Conservation (phyloP, 148 eudicot genomes). For the Rhododendron griersonianum region DNA sequence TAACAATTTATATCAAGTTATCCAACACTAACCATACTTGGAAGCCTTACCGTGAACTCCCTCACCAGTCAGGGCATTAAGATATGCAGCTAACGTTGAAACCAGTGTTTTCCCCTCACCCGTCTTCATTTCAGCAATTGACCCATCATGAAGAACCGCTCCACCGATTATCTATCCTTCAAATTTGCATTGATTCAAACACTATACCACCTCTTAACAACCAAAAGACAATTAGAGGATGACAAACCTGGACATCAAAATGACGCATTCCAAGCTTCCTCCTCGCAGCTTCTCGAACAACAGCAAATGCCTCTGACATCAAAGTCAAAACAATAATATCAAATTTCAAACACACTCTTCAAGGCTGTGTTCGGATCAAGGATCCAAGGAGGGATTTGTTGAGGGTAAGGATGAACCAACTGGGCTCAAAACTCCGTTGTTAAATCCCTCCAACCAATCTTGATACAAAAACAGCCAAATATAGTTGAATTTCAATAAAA, state of each 20-base stretch:
- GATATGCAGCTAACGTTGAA: constrained; percentile 97
- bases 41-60: constrained; percentile 88
- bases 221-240: background rate
- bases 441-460: background rate
- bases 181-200: constrained; percentile 9
- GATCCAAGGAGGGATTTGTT: background rate
- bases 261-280: constrained; percentile 99
- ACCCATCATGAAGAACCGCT: constrained; percentile 96
- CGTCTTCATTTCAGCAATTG: constrained; percentile 99
- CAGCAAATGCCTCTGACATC: constrained; percentile 91
- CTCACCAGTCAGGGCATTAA: constrained; percentile 91
- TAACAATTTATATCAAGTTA: background rate
- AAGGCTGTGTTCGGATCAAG: background rate
- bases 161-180: constrained; percentile 82
- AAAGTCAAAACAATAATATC: background rate
- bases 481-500: constrained; percentile 1
- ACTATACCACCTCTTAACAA: background rate
- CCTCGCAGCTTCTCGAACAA: constrained; percentile 96
- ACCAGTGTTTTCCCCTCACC: constrained; percentile 99
- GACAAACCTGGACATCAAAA: constrained; percentile 94
- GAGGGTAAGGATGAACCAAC: background rate
- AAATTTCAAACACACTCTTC: background rate
- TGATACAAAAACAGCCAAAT: background rate
- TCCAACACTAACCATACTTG: background rate
- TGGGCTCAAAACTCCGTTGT: background rate